Percentiles rank a stretch among this genome's conserved stretches.
Conservation (phyloP, 495 filamentous ascomycete species). For the Aspergillus baeticus region DNA sequence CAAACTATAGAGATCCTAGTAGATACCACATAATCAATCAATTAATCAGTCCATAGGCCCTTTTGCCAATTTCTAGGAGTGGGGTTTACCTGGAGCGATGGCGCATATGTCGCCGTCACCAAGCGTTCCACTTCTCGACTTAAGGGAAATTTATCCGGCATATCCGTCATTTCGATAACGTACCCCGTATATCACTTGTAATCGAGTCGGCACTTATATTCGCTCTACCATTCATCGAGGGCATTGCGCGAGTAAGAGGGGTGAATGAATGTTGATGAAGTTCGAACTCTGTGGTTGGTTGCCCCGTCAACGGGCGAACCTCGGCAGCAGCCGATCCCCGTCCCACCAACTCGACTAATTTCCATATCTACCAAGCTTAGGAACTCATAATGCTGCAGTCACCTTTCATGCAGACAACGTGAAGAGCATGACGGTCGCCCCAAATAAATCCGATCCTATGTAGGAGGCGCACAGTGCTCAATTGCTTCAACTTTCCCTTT, state of each 20-base stretch:
- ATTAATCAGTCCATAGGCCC: background rate
- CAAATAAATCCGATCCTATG: no score
- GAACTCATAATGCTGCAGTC: no score
- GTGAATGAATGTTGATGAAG: conserved; percentile 9
- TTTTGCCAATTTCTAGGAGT: conserved; percentile 3
- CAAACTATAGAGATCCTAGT: conserved; percentile 40
- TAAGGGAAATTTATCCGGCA: conserved; percentile 18
- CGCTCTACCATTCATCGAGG: background rate
- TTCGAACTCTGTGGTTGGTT: conserved; percentile 27
- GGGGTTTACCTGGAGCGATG: conserved; percentile 39
- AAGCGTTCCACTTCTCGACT: conserved; percentile 41
- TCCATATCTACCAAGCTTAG: no score
- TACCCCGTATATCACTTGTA: background rate
- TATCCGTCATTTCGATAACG: background rate
- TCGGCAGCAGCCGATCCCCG: background rate
- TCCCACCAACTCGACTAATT: no score
- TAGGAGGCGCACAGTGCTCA: background rate
- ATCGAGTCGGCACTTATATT: background rate
- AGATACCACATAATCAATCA: conserved; percentile 2
- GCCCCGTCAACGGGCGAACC: conserved; percentile 31
- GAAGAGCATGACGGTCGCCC: no score
- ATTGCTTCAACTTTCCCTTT: background rate
- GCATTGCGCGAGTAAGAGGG: background rate
- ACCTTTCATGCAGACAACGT: no score
- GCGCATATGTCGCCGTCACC: conserved; percentile 40